phyloP scores from a whole-genome alignment of 2,329 filamentous ascomycete species.

The Alternaria dauci region DNA sequence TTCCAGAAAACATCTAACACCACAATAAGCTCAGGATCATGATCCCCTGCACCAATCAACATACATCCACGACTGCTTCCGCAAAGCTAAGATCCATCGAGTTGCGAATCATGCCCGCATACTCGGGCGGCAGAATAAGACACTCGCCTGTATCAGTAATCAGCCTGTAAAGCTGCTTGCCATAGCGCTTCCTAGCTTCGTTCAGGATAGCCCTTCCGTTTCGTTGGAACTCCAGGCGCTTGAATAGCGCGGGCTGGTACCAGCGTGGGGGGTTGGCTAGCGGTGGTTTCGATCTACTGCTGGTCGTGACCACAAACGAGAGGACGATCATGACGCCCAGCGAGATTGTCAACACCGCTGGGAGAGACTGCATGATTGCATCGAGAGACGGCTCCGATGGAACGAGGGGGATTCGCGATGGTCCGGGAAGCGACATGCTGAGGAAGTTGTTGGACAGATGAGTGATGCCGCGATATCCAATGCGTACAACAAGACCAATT shows the following conservation, averaged over 20 bases:
- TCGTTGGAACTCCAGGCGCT: neutral
- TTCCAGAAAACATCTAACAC: neutral
- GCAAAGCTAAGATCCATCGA: neutral
- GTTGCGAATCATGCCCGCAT: neutral
- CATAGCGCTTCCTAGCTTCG: neutral
- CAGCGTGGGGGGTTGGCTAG: constrained; percentile 3
- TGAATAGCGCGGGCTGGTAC: neutral
- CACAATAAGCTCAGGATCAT: neutral
- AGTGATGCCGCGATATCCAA: fast-evolving
- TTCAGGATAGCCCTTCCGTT: neutral
- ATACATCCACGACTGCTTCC: neutral
- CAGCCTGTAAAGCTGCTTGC: constrained; percentile 7
- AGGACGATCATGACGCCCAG: neutral
- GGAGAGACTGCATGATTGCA: neutral
- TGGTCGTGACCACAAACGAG: neutral
- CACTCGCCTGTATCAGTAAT: neutral
- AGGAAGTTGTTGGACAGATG: neutral
- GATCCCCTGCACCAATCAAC: too few species aligned
- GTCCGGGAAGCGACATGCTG: neutral
- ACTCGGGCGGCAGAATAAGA: neutral
- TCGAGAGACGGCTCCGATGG: fast-evolving
- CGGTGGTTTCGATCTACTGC: neutral
- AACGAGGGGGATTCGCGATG: neutral
- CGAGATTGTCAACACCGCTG: neutral
- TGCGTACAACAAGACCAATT: neutral